A percentile compares a stretch with the other conserved stretches of the same genome.
phyloP scores from a whole-genome alignment of 1,139 yeast species.

The Saccharomyces hybrid region DNA sequence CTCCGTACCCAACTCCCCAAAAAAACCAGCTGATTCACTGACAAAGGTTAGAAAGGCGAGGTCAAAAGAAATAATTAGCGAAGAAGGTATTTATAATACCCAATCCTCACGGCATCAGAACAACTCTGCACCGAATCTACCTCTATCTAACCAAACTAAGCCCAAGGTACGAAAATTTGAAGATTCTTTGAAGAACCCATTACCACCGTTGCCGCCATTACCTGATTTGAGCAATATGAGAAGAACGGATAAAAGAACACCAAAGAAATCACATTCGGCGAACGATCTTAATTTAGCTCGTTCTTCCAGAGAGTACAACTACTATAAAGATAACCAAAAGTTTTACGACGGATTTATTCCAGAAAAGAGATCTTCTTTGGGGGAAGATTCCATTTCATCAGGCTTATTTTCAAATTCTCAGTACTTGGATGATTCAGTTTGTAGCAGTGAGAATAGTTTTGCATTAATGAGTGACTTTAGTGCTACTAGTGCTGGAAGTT shows the following conservation, averaged over 20 bases:
- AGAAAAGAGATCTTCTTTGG: slow-evolving; percentile 11
- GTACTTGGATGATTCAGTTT: slow-evolving; percentile 24
- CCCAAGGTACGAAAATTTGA: not conserved
- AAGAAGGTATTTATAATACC: slow-evolving; percentile 2
- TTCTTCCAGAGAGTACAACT: slow-evolving; percentile 8
- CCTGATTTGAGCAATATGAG: slow-evolving; percentile 10
- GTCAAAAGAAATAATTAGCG: slow-evolving; percentile 6
- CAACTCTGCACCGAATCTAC: slow-evolving; percentile 4
- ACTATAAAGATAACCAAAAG: slow-evolving; percentile 12
- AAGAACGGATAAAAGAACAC: slow-evolving; percentile 5
- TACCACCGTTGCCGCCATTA: slow-evolving; percentile 27
- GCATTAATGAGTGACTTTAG: slow-evolving; percentile 55
- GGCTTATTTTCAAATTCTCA: slow-evolving; percentile 26
- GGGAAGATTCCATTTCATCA: slow-evolving; percentile 10
- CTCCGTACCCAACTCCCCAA: not conserved
- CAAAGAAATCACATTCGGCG: slow-evolving; percentile 25
- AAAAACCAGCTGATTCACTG: not conserved
- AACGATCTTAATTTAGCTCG: slow-evolving; percentile 16
- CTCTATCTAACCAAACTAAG: not conserved
- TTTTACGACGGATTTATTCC: slow-evolving; percentile 18
- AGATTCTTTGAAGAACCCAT: slow-evolving; percentile 3
- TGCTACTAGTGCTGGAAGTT: slow-evolving; percentile 87
- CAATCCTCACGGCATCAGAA: slow-evolving; percentile 3
- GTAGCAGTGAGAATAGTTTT: slow-evolving; percentile 33
- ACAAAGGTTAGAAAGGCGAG: not conserved